Evolutionary conservation across 2,329 filamentous ascomycete genomes (phyloP).

Genomic region (Biscogniauxia sp.): DNA sequence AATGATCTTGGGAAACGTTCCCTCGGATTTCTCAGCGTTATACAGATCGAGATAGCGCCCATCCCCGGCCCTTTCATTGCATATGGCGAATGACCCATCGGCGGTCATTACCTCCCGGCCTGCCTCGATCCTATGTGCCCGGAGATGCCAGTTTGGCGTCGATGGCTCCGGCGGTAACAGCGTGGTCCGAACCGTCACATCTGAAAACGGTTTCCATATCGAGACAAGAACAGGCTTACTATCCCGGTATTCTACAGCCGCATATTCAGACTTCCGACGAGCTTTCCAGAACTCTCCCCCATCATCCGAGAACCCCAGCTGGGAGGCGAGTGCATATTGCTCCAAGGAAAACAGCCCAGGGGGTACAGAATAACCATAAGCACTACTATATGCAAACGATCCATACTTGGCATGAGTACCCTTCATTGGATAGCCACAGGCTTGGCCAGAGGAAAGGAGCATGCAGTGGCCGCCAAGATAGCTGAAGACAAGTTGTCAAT

Average conservation of each 20-base stretch:
- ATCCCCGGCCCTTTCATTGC: conserved; percentile 47
- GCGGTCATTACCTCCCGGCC: conserved; percentile 63
- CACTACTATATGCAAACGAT: conserved; percentile 72
- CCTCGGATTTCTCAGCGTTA: conserved; percentile 44
- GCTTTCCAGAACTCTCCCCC: conserved; percentile 78
- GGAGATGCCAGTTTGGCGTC: conserved; percentile 67
- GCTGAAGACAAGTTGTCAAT: conserved; percentile 33
- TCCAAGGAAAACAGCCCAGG: conserved; percentile 74
- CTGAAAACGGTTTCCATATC: conserved; percentile 67
- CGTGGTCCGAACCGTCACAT: conserved; percentile 64
- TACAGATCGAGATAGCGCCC: conserved; percentile 52
- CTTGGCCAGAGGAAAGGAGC: conserved; percentile 72
- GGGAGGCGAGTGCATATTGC: conserved; percentile 72
- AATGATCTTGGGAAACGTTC: conserved; percentile 54
- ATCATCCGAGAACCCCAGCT: conserved; percentile 74
- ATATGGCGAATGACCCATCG: conserved; percentile 73
- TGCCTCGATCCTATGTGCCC: conserved; percentile 60
- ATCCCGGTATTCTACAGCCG: conserved; percentile 54
- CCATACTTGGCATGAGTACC: conserved; percentile 81
- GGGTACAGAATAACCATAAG: conserved; percentile 75
- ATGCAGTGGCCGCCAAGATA: conserved; percentile 73
- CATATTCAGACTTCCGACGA: conserved; percentile 64
- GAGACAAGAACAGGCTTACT: conserved; percentile 61
- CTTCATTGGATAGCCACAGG: conserved; percentile 80
- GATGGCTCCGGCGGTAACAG: conserved; percentile 59